Base-by-base conservation (phyloP, 495 filamentous ascomycete genomes). In the Penicillium turbatum region DNA sequence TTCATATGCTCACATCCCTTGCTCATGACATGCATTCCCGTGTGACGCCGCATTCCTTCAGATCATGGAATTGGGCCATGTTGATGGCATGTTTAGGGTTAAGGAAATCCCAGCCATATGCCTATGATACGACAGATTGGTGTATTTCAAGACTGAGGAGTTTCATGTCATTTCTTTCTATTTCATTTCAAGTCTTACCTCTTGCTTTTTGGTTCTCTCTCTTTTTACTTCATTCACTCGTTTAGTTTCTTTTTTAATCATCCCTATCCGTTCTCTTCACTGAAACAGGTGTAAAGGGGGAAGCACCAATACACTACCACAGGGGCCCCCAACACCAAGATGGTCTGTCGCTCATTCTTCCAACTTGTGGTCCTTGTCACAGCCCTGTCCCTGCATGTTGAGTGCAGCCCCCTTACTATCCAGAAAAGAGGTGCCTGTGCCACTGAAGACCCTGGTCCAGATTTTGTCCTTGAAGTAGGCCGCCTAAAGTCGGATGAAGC, bases 361-460 rank as follows among this genome's bases (percentile, higher is more conserved):
- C 53, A 51, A 64, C 49, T 63, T 52, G 45, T 64, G 36, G 36
- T 65, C 39, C 32, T 71, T 30, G 16, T 61, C 45, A 57, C 64
- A 52, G 38, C 55, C 34, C 39, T 57, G 10, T 49, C 49, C 16
- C 16, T 64, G 21, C 56, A 54, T 21, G 48, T 30, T 30, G 53
- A 67, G 32, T 66, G 58, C 45, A 59, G 52, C 11, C 65, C 62
- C 26, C 31, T 61, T 13, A 29, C 37, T 15, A 32, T 43, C 42
- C 57, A 52, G 32, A 54, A 40, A 39, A 66, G 68, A 35, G 71
- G 67, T n/a, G 62, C 67, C 30, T 76, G 73, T 57, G 71, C 67
- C 41, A 75, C 73, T 11, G 56, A 58, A 36, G 61, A 68, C 34
- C 73, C 73, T n/a, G 62, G 55, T 42, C 45, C 65, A 9, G 43